A percentile compares a stretch with the other conserved stretches of the same genome.
phyloP scores from a whole-genome alignment of 331 rosid species.

The Quercus lobata region DNA sequence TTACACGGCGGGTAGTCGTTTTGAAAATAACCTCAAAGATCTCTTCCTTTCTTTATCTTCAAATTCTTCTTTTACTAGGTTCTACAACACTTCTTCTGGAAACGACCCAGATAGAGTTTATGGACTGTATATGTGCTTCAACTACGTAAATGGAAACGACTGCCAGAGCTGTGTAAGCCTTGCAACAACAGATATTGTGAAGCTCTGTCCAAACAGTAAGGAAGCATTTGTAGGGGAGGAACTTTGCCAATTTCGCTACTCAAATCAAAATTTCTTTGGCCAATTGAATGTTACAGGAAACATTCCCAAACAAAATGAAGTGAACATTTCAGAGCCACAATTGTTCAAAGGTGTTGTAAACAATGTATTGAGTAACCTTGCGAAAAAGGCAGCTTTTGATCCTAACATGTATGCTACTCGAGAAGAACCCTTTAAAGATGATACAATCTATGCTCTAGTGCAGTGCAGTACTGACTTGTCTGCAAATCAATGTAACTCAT shows the following conservation, averaged over 20 bases:
- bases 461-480: slow-evolving; percentile 64
- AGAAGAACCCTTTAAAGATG: slow-evolving; percentile 25
- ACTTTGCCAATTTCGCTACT: slow-evolving; percentile 44
- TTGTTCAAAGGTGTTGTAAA: background rate
- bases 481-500: slow-evolving; percentile 31
- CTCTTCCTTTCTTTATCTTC: no score
- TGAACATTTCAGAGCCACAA: background rate
- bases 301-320: background rate
- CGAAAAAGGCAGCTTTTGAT: slow-evolving; percentile 28
- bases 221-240: slow-evolving; percentile 63
- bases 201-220: slow-evolving; percentile 32
- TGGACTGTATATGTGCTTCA: slow-evolving; percentile 26
- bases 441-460: slow-evolving; percentile 46
- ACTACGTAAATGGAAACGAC: slow-evolving; percentile 19
- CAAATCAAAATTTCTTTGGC: slow-evolving; percentile 38
- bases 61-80: no score
- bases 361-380: slow-evolving; percentile 22
- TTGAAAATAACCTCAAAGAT: no score
- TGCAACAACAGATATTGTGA: slow-evolving; percentile 23
- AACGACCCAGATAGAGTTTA: no score
- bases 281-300: slow-evolving; percentile 27
- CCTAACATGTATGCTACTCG: slow-evolving; percentile 35
- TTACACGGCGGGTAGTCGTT: no score
- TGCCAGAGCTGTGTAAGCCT: slow-evolving; percentile 35
- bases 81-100: no score